Base-by-base conservation (phyloP, 169 alveolate genomes). In the Plasmodium chabaudi region DNA sequence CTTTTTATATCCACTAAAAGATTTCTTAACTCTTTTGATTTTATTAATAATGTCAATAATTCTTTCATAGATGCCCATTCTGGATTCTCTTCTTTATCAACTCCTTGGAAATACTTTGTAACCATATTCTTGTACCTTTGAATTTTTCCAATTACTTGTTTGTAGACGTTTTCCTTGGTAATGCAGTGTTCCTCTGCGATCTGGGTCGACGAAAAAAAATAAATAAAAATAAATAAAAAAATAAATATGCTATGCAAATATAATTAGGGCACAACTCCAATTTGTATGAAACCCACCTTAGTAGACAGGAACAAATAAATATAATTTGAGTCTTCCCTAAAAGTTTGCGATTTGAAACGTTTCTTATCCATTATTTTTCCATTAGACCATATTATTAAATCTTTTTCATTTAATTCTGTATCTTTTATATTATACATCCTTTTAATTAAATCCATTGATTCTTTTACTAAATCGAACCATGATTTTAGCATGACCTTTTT, bases 331-430 rank as follows among this genome's bases (percentile, higher is more conserved):
- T 70, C 87, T 21, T n/a, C 47, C 44, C 9, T 42, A 47, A 72
- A 72, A 47, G 21, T 10, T 9, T 34, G 23, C 6, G 72, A 72
- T 12, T 72, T 49, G 56, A 72, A 72, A 57, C 17, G 39, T 19
- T 47, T 72, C 23, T 72, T 57, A 57, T 72, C n/a, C 71, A 72
- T 55, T 15, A 15, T 60, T 57, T 72, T 55, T 17, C 87, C 87
- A 56, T 44, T 49, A 63, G 27, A 56, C 87, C 87, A 72, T 6
- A 72, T 56, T 12, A 72, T 19, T 49, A 72, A 34, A 72, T 72
- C 87, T 7, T 55, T 42, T 47, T 72, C 87, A 27, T 57, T 21
- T n/a, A 72, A 34, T 5, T 6, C 39, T 34, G 49, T 13, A 47
- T 72, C 27, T 25, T 21, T 72, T 39, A 72, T 39, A 57, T 39